Conservation (phyloP, 345 rosid genomes). For the Eucalyptus sp. region DNA sequence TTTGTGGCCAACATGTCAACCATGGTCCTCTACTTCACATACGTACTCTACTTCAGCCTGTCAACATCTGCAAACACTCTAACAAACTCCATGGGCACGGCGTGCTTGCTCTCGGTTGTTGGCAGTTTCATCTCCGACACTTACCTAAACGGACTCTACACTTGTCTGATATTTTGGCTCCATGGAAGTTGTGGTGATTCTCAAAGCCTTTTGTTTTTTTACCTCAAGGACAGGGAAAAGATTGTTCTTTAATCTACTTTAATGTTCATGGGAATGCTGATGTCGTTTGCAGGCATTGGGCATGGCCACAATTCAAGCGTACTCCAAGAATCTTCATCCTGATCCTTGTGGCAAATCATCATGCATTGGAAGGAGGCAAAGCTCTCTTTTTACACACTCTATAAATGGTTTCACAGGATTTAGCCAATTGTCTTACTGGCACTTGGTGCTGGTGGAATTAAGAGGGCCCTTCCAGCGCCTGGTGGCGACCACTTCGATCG, state of each 20-base stretch:
- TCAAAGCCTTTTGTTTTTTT: neutral
- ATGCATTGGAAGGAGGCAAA: neutral
- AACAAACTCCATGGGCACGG: slow-evolving; percentile 12
- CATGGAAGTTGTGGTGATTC: slow-evolving; percentile 1
- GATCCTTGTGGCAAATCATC: neutral
- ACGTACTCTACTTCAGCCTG: neutral
- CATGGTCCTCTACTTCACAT: slow-evolving; percentile 6
- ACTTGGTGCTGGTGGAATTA: neutral
- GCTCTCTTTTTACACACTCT: neutral
- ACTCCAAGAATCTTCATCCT: slow-evolving; percentile 2
- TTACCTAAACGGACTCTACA: slow-evolving; percentile 1
- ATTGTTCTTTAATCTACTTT: neutral
- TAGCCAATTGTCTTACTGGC: neutral
- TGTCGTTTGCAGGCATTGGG: neutral
- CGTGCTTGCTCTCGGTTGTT: slow-evolving; percentile 1
- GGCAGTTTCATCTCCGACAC: slow-evolving; percentile 14
- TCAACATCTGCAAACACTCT: slow-evolving; percentile 7
- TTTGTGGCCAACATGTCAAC: slow-evolving; percentile 13
- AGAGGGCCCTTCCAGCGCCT: neutral
- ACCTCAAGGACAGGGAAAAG: neutral
- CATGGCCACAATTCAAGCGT: slow-evolving; percentile 8
- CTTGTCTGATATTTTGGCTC: slow-evolving; percentile 7
- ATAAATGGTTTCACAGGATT: neutral
- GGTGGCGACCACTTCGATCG: slow-evolving; percentile 7
- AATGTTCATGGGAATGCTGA: neutral